Evolutionary conservation across 805 yeast species (phyloP).

Genomic region (Komagataella populi): DNA sequence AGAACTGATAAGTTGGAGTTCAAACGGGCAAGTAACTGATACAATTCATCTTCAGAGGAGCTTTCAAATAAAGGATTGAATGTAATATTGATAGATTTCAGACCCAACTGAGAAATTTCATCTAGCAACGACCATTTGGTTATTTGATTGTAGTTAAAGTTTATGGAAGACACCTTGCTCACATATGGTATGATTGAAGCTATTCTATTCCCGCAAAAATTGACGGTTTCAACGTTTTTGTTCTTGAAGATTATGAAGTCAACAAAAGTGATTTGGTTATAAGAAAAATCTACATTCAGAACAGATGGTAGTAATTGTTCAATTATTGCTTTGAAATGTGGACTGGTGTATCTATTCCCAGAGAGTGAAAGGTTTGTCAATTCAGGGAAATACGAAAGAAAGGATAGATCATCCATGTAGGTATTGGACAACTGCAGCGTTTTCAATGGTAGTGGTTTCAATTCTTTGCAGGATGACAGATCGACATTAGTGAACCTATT

Average conservation of each 20-base stretch:
- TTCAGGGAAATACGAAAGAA: neutral
- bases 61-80: slow-evolving; percentile 37
- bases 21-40: slow-evolving; percentile 11
- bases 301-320: neutral
- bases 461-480: neutral
- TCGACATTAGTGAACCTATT: slow-evolving; percentile 22
- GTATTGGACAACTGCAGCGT: neutral
- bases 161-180: neutral
- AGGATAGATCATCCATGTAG: neutral
- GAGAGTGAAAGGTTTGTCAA: neutral
- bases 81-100: slow-evolving; percentile 33
- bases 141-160: slow-evolving; percentile 12
- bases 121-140: neutral
- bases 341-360: neutral
- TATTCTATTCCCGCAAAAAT: slow-evolving; percentile 21
- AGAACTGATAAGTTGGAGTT: slow-evolving; percentile 21
- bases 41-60: slow-evolving; percentile 8
- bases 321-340: neutral
- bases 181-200: neutral
- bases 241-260: slow-evolving; percentile 4
- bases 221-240: slow-evolving; percentile 11
- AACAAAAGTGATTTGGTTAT: slow-evolving; percentile 4
- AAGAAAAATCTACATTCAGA: slow-evolving; percentile 17
- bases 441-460: neutral
- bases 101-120: slow-evolving; percentile 10